Conservation (phyloP, 106 monocot species). For the Posidonia australis region DNA sequence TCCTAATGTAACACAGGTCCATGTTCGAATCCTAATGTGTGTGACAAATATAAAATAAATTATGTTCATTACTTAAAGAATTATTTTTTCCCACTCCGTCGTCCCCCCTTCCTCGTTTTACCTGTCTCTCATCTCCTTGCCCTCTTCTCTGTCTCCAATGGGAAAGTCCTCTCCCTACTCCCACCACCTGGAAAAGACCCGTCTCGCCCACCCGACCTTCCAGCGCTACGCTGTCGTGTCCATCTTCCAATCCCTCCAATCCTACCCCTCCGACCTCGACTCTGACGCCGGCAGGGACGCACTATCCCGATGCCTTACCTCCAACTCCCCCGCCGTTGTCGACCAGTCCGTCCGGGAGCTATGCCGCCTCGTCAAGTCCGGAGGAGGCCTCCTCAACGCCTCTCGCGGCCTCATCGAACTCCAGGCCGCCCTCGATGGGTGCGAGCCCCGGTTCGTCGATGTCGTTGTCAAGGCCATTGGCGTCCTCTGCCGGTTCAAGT, state of each 20-base stretch:
- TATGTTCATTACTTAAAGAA: too few species aligned
- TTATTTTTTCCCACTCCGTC: too few species aligned
- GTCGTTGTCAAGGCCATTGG: conserved; percentile 71
- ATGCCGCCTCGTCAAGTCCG: conserved; percentile 28
- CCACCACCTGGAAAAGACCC: neutral
- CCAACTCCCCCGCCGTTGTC: conserved; percentile 34
- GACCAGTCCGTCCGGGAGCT: conserved; percentile 63
- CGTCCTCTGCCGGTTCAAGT: conserved; percentile 40
- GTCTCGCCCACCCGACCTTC: conserved; percentile 50
- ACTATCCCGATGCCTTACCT: conserved; percentile 47
- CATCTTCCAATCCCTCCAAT: conserved; percentile 41
- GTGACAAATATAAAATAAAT: too few species aligned
- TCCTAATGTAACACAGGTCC: too few species aligned
- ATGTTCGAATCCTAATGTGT: too few species aligned
- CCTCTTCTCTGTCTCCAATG: too few species aligned
- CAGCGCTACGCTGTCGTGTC: conserved; percentile 60
- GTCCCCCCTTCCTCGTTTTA: too few species aligned
- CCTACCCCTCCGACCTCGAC: conserved; percentile 17
- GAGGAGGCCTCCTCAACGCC: conserved; percentile 3
- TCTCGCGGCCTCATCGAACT: conserved; percentile 40
- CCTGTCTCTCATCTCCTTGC: too few species aligned
- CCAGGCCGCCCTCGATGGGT: conserved; percentile 54
- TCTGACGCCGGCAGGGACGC: conserved; percentile 26
- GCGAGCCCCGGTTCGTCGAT: conserved; percentile 24
- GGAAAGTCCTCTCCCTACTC: neutral